Percentiles rank a stretch among this genome's conserved stretches.
These are phyloP conservation scores for Globomyces pollinis-pini DNA, from an alignment of 192 early-diverging fungal species.

Conservation along the genomic window DNA sequence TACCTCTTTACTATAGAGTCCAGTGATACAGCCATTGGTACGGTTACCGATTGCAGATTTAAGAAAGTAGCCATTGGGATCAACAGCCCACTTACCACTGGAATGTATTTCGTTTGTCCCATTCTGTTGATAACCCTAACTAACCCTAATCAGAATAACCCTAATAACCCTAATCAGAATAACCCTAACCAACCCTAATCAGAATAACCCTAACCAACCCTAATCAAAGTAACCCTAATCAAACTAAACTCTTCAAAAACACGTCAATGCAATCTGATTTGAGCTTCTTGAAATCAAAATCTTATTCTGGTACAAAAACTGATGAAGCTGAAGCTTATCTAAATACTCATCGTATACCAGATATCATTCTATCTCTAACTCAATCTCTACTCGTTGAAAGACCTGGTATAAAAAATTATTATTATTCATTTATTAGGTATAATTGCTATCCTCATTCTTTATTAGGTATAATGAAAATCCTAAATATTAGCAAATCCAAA, in stretches of 20 bases:
- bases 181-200: too few species aligned
- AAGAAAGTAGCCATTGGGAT: slow-evolving; percentile 40
- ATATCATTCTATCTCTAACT: slow-evolving; percentile 27
- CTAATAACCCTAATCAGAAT: too few species aligned
- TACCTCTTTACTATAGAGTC: too few species aligned
- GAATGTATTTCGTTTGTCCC: slow-evolving; percentile 24
- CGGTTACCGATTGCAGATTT: slow-evolving; percentile 38
- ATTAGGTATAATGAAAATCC: not conserved
- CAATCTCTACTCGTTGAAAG: slow-evolving; percentile 23
- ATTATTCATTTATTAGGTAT: not conserved
- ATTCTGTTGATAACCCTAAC: too few species aligned
- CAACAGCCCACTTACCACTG: slow-evolving; percentile 27
- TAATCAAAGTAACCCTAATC: too few species aligned
- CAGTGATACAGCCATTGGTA: slow-evolving; percentile 17
- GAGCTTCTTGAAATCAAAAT: too few species aligned
- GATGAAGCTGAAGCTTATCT: slow-evolving; percentile 31
- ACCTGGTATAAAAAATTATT: slow-evolving; percentile 11
- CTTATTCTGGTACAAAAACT: not conserved
- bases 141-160: too few species aligned
- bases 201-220: too few species aligned
- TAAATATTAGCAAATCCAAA: slow-evolving; percentile 27
- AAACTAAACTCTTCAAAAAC: too few species aligned
- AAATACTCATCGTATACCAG: slow-evolving; percentile 25
- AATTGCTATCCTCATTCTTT: not conserved
- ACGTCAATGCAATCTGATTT: too few species aligned